Evolutionary conservation across 805 yeast species (phyloP).

Genomic region (Saccharomycopsis fibuligera): DNA sequence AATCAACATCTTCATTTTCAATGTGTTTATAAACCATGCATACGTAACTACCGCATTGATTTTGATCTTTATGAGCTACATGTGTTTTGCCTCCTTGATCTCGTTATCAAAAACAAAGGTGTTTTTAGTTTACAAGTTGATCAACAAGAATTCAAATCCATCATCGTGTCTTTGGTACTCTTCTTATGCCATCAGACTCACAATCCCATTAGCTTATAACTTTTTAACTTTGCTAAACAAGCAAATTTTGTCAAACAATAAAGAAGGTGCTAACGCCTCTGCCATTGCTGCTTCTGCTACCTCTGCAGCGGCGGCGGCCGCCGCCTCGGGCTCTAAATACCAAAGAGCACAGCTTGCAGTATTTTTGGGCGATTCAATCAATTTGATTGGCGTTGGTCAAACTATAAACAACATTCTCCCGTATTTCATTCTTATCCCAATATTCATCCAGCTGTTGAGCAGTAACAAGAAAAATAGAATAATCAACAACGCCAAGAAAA

Average conservation of each 20-base stretch:
- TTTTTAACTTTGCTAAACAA: slow-evolving; percentile 54
- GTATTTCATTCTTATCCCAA: slow-evolving; percentile 64
- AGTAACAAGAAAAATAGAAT: slow-evolving; percentile 41
- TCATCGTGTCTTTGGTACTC: slow-evolving; percentile 72
- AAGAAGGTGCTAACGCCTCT: neutral
- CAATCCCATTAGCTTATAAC: slow-evolving; percentile 77
- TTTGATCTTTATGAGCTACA: slow-evolving; percentile 47
- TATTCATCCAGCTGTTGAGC: slow-evolving; percentile 58
- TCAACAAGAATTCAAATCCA: slow-evolving; percentile 64
- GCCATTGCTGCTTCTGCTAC: no score
- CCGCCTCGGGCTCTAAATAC: slow-evolving; percentile 1
- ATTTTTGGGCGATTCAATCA: slow-evolving; percentile 70
- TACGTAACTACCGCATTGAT: slow-evolving; percentile 35
- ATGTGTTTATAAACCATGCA: slow-evolving; percentile 31
- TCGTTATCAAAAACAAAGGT: slow-evolving; percentile 62
- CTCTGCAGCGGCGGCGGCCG: no score
- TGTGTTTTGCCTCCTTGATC: slow-evolving; percentile 61
- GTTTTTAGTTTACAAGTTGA: slow-evolving; percentile 72
- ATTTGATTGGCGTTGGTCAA: slow-evolving; percentile 67
- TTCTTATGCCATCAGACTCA: slow-evolving; percentile 72
- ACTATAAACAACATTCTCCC: slow-evolving; percentile 72
- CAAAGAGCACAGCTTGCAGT: slow-evolving; percentile 50
- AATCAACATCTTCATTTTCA: slow-evolving; percentile 42
- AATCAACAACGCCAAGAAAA: slow-evolving; percentile 23
- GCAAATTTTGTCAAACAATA: slow-evolving; percentile 15